These are phyloP conservation scores for Pseudogymnoascus sp. DNA, from an alignment of 2,329 filamentous ascomycete genomes.

Conservation along the genomic window DNA sequence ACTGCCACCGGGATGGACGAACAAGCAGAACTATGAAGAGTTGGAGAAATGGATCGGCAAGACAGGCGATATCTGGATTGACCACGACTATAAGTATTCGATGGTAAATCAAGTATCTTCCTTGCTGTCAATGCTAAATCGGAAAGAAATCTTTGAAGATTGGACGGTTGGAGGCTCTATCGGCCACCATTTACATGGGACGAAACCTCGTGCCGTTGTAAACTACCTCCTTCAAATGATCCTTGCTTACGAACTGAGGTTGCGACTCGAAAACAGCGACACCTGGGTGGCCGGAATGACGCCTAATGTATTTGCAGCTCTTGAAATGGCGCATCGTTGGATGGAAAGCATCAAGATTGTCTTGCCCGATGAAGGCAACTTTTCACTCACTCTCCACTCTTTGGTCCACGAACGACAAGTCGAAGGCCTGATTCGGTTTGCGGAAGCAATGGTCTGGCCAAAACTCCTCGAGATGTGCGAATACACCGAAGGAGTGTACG, in stretches of 20 bases:
- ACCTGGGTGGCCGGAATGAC: neutral
- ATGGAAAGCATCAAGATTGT: neutral
- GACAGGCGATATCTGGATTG: too few species aligned
- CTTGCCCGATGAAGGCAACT: neutral
- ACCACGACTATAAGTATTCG: too few species aligned
- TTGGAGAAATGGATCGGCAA: too few species aligned
- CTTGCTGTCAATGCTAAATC: neutral
- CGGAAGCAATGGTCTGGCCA: neutral
- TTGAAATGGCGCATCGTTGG: neutral
- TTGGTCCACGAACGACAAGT: neutral
- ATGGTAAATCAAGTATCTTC: neutral
- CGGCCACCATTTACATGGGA: neutral
- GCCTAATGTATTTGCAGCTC: neutral
- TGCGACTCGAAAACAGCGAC: neutral
- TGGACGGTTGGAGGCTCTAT: neutral
- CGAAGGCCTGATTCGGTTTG: neutral
- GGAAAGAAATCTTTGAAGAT: neutral
- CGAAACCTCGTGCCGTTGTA: neutral
- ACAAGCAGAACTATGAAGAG: too few species aligned
- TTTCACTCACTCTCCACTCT: neutral
- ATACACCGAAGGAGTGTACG: neutral
- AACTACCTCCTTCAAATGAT: neutral
- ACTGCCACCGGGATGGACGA: too few species aligned
- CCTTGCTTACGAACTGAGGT: neutral
- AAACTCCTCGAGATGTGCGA: neutral